phyloP scores from a whole-genome alignment of 768 basidiomycete genomes.

The Zangia roseola region DNA sequence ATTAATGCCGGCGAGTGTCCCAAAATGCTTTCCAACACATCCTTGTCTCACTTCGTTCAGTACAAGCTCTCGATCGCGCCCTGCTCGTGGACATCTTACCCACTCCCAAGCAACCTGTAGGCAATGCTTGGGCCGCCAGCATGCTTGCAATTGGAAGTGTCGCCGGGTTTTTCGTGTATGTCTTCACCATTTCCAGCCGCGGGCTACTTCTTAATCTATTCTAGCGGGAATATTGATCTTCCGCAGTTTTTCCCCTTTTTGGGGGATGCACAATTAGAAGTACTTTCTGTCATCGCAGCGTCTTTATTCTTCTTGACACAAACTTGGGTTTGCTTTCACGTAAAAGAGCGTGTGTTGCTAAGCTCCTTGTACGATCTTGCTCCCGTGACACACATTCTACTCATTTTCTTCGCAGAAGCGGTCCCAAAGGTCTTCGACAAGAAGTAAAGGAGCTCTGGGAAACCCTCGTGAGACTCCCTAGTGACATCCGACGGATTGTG shows the following conservation, averaged over 20 bases:
- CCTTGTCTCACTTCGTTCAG: slow-evolving; percentile 35
- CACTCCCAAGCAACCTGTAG: slow-evolving; percentile 69
- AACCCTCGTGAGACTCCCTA: slow-evolving; percentile 68
- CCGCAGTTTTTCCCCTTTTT: slow-evolving; percentile 67
- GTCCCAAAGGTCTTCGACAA: slow-evolving; percentile 31
- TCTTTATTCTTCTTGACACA: slow-evolving; percentile 68
- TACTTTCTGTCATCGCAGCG: slow-evolving; percentile 73
- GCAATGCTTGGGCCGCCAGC: slow-evolving; percentile 94
- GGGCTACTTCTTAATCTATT: background rate
- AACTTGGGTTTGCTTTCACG: slow-evolving; percentile 51
- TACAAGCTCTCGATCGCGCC: slow-evolving; percentile 88
- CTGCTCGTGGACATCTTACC: slow-evolving; percentile 86
- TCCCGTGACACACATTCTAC: background rate
- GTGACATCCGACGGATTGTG: slow-evolving; percentile 78
- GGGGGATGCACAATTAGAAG: slow-evolving; percentile 77
- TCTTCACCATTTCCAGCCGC: background rate
- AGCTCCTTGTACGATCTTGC: slow-evolving; percentile 28
- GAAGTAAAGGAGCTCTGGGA: slow-evolving; percentile 69
- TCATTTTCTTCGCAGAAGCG: slow-evolving; percentile 14
- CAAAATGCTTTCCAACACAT: background rate
- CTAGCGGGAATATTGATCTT: slow-evolving; percentile 79
- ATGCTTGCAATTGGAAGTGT: slow-evolving; percentile 89
- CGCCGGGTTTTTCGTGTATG: slow-evolving; percentile 85
- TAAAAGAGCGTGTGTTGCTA: slow-evolving; percentile 76
- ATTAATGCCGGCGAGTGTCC: slow-evolving; percentile 48